Conservation (phyloP, 768 basidiomycete genomes). For the Brasilioporus rufonigricans region DNA sequence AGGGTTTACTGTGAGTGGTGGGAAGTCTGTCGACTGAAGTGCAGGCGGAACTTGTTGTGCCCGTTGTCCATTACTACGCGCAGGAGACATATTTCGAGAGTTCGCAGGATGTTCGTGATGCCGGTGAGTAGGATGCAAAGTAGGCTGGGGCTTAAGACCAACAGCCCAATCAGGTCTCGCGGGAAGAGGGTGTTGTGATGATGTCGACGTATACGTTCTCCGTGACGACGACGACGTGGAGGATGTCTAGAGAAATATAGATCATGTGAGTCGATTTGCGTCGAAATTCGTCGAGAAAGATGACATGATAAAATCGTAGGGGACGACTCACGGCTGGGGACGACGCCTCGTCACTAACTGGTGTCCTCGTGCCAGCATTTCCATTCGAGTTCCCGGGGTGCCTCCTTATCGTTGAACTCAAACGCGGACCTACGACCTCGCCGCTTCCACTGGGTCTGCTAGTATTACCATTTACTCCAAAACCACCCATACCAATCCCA, state of each 20-base stretch:
- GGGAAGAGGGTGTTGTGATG: conserved; percentile 78
- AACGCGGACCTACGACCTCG: conserved; percentile 63
- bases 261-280: conserved; percentile 8
- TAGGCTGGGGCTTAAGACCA: conserved; percentile 74
- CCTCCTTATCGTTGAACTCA: conserved; percentile 51
- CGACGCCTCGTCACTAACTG: conserved; percentile 70
- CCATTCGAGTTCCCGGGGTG: conserved; percentile 48
- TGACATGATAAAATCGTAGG: background rate
- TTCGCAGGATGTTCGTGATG: conserved; percentile 50
- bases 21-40: conserved; percentile 65
- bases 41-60: conserved; percentile 37
- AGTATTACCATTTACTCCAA: conserved; percentile 29
- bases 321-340: conserved; percentile 66
- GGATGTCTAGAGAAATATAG: conserved; percentile 54
- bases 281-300: background rate
- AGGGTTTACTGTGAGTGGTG: conserved; percentile 52
- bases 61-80: conserved; percentile 34
- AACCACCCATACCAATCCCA: conserved; percentile 52
- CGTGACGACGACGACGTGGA: conserved; percentile 80
- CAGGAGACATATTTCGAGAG: conserved; percentile 40
- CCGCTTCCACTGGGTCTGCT: conserved; percentile 28
- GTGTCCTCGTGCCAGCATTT: conserved; percentile 55
- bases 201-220: conserved; percentile 69
- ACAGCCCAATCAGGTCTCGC: conserved; percentile 89
- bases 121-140: conserved; percentile 51